A percentile compares a stretch with the other conserved stretches of the same genome.
These are phyloP conservation scores for Dendrothele bispora DNA, from an alignment of 768 basidiomycete species.

Conservation along the genomic window DNA sequence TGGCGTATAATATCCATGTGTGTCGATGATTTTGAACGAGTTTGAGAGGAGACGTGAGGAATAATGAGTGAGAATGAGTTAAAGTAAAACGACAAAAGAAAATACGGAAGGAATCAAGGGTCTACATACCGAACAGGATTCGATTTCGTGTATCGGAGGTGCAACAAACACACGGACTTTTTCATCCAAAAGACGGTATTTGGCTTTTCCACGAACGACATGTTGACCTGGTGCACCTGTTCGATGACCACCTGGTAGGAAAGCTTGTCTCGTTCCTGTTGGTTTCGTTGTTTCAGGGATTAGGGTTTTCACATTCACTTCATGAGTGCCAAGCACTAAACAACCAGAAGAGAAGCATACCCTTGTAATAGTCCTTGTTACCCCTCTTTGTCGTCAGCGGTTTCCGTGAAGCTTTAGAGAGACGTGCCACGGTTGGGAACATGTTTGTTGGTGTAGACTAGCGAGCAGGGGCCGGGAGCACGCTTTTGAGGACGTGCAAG, in stretches of 20 bases:
- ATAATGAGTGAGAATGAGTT: too few relatives aligned
- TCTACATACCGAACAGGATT: constrained; percentile 51
- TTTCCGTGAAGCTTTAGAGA: constrained; percentile 82
- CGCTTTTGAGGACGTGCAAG: too few relatives aligned
- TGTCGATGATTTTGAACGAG: too few relatives aligned
- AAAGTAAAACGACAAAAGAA: constrained; percentile 1
- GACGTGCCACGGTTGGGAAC: constrained; percentile 65
- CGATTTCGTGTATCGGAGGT: constrained; percentile 66
- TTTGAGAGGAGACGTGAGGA: too few relatives aligned
- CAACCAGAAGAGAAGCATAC: constrained; percentile 36
- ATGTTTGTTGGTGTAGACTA: too few relatives aligned
- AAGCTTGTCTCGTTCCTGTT: constrained; percentile 80
- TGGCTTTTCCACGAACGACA: constrained; percentile 71
- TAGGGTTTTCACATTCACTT: too few relatives aligned
- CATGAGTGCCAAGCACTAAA: too few relatives aligned
- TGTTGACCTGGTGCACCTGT: constrained; percentile 90
- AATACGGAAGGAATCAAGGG: not conserved
- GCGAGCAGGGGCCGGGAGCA: too few relatives aligned
- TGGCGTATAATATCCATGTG: too few relatives aligned
- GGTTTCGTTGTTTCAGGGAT: not conserved
- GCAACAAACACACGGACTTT: constrained; percentile 84
- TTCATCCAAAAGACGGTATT: constrained; percentile 81
- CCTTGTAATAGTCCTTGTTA: constrained; percentile 98
- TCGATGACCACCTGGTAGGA: constrained; percentile 78
- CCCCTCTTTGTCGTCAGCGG: constrained; percentile 84